phyloP scores from a whole-genome alignment of 192 early-diverging fungal genomes.

The Linderina pennispora region DNA sequence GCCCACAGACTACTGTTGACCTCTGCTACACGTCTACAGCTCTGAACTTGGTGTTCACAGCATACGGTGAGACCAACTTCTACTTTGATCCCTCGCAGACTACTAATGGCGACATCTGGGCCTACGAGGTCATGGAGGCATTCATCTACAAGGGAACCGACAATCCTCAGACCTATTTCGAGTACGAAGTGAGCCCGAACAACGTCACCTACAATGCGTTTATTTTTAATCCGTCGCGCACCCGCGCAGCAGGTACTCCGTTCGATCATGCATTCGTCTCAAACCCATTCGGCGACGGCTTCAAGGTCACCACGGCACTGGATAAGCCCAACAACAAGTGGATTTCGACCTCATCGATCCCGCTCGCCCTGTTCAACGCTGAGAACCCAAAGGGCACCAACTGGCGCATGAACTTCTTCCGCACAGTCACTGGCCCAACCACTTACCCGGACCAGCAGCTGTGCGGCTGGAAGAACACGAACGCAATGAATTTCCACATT shows the following conservation, averaged over 20 bases:
- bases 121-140: constrained; percentile 44
- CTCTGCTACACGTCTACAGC: constrained; percentile 38
- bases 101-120: constrained; percentile 48
- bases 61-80: constrained; percentile 27
- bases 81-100: constrained; percentile 30
- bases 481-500: constrained; percentile 42
- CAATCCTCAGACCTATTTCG: constrained; percentile 41
- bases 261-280: constrained; percentile 38
- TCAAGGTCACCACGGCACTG: constrained; percentile 23
- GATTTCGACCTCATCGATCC: constrained; percentile 21
- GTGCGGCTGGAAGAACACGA: constrained; percentile 41
- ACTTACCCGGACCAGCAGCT: constrained; percentile 43
- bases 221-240: constrained; percentile 41
- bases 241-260: constrained; percentile 22
- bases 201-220: constrained; percentile 45
- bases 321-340: constrained; percentile 21
- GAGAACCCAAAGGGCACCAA: constrained; percentile 28
- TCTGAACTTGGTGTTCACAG: constrained; percentile 35
- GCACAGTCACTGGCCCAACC: constrained; percentile 26
- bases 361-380: constrained; percentile 42
- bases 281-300: constrained; percentile 44
- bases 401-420: constrained; percentile 50
- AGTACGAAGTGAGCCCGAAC: constrained; percentile 43
- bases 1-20: constrained; percentile 26
- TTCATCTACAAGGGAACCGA: constrained; percentile 41